A percentile compares a stretch with the other conserved stretches of the same genome.
Conservation (phyloP, 1,284 basidiomycete species). For the Naganishia sp. region DNA sequence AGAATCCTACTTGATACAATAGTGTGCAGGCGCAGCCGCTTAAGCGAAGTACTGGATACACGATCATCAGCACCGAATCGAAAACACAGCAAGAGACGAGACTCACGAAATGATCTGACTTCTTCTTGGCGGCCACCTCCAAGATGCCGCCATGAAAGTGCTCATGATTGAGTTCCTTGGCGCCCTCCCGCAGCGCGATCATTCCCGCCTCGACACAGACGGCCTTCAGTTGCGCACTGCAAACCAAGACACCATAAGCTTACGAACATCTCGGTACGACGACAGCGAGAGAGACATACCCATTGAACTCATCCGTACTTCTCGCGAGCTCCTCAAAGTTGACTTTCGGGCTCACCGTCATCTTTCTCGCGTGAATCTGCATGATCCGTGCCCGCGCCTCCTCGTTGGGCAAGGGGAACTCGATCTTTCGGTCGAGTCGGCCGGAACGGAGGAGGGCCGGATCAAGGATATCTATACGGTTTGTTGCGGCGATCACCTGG, state of each 20-base stretch:
- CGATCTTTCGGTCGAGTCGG: conserved; percentile 75
- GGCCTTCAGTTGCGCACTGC: conserved; percentile 65
- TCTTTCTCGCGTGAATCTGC: conserved; percentile 86
- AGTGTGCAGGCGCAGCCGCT: background rate
- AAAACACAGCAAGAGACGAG: background rate
- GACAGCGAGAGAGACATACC: conserved; percentile 39
- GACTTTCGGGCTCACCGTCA: conserved; percentile 74
- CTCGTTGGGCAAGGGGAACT: conserved; percentile 76
- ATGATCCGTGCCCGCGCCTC: conserved; percentile 71
- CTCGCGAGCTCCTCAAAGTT: conserved; percentile 76
- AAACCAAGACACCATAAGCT: conserved; percentile 1
- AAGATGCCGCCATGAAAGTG: conserved; percentile 88
- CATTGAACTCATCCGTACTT: conserved; percentile 76
- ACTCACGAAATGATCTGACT: conserved; percentile 68
- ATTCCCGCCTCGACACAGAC: conserved; percentile 98
- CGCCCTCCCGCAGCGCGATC: conserved; percentile 93
- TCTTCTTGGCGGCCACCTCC: conserved; percentile 95
- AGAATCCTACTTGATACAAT: background rate
- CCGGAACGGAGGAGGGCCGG: conserved; percentile 74
- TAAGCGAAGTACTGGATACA: conserved; percentile 22
- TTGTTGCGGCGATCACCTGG: conserved; percentile 96
- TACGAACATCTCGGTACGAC: background rate
- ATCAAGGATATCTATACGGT: conserved; percentile 96
- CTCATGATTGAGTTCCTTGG: conserved; percentile 84
- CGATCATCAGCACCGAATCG: background rate